These are phyloP conservation scores for Quercus tomentella DNA, from an alignment of 331 rosid species.

Conservation along the genomic window DNA sequence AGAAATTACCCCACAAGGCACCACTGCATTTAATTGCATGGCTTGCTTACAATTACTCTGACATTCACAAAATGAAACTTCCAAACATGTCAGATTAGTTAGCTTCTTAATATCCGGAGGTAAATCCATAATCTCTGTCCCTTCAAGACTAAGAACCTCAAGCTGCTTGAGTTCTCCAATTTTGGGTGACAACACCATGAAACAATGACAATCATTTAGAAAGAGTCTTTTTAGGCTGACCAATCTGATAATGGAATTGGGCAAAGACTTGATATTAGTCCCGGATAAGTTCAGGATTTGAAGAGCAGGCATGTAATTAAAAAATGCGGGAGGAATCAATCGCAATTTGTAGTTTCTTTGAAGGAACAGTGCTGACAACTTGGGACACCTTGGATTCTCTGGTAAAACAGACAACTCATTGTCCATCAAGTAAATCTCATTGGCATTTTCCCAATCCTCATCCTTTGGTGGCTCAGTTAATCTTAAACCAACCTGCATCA, in stretches of 20 bases:
- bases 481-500: not conserved
- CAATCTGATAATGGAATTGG: not conserved
- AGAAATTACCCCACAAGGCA: not conserved
- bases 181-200: not conserved
- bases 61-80: not conserved
- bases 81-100: constrained; percentile 8
- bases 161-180: constrained; percentile 5
- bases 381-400: not conserved
- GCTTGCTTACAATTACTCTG: not conserved
- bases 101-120: not conserved
- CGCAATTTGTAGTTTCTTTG: too few species aligned
- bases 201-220: constrained; percentile 8
- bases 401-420: constrained; percentile 21
- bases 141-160: constrained; percentile 15
- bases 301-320: too few species aligned
- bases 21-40: not conserved
- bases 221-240: not conserved
- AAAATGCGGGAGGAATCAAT: too few species aligned
- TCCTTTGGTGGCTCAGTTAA: not conserved
- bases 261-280: not conserved
- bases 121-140: constrained; percentile 5
- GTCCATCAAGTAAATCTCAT: not conserved
- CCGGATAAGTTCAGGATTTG: too few species aligned
- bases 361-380: too few species aligned
- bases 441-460: not conserved